phyloP scores from a whole-genome alignment of 345 rosid species.

The Brassica cretica region DNA sequence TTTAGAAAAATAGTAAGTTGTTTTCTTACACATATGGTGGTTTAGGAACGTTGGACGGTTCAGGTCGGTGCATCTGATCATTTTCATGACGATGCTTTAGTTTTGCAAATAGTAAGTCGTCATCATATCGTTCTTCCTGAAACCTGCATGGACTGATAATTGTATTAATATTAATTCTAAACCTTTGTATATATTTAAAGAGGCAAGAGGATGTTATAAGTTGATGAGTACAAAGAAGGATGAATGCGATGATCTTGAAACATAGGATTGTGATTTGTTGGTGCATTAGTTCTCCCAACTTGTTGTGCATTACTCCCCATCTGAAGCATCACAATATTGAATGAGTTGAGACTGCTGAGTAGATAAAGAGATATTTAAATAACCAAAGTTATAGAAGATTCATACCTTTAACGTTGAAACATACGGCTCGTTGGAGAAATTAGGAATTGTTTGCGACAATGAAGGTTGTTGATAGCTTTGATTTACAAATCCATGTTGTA shows the following conservation, averaged over 20 bases:
- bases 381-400: background rate
- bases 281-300: slow-evolving; percentile 7
- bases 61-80: slow-evolving; percentile 18
- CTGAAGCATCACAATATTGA: slow-evolving; percentile 9
- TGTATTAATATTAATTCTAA: background rate
- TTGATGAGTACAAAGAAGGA: background rate
- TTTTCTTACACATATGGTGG: slow-evolving; percentile 25
- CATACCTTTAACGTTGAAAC: slow-evolving; percentile 14
- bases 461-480: slow-evolving; percentile 15
- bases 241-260: slow-evolving; percentile 13
- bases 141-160: slow-evolving; percentile 8
- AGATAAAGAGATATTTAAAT: background rate
- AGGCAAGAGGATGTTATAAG: background rate
- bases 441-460: background rate
- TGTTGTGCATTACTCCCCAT: slow-evolving; percentile 10
- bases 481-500: background rate
- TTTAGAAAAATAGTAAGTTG: background rate
- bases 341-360: background rate
- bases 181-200: background rate
- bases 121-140: slow-evolving; percentile 5
- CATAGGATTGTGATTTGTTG: slow-evolving; percentile 10
- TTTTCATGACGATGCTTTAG: slow-evolving; percentile 6
- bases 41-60: background rate
- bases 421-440: background rate
- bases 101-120: slow-evolving; percentile 1